Evolutionary conservation across 2,329 filamentous ascomycete genomes (phyloP).

Genomic region (Orbilia javanica): DNA sequence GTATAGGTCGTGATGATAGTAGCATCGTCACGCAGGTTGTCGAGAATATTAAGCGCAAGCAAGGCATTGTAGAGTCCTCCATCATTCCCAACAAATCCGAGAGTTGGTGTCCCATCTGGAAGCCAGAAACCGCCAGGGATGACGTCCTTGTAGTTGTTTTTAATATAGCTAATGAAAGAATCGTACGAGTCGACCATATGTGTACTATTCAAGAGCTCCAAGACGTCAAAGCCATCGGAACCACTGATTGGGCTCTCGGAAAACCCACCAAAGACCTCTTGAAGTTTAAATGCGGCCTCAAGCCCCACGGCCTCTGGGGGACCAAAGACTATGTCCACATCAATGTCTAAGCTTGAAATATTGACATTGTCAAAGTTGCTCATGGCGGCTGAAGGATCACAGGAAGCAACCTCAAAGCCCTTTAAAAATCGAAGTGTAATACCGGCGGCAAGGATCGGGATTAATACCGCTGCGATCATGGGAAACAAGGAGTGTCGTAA

Average conservation of each 20-base stretch:
- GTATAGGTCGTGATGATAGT: conserved; percentile 80
- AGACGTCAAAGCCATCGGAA: conserved; percentile 22
- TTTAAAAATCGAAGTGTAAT: conserved; percentile 82
- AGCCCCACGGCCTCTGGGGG: conserved; percentile 42
- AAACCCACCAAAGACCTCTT: conserved; percentile 43
- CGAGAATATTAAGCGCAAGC: conserved; percentile 74
- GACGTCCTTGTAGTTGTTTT: conserved; percentile 74
- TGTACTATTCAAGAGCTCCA: conserved; percentile 64
- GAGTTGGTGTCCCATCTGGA: conserved; percentile 73
- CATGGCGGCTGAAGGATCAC: conserved; percentile 68
- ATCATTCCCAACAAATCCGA: conserved; percentile 78
- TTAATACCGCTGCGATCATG: conserved; percentile 78
- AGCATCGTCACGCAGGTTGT: conserved; percentile 76
- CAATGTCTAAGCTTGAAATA: conserved; percentile 49
- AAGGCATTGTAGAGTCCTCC: conserved; percentile 72
- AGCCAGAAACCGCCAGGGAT: conserved; percentile 86
- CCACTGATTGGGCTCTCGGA: not conserved
- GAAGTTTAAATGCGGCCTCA: conserved; percentile 34
- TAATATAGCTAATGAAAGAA: conserved; percentile 77
- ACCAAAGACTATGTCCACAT: conserved; percentile 46
- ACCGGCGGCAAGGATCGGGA: conserved; percentile 83
- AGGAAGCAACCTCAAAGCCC: conserved; percentile 69
- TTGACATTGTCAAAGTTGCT: conserved; percentile 49
- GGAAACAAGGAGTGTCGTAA: conserved; percentile 83
- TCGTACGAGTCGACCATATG: conserved; percentile 74